Conservation (phyloP, 768 basidiomycete genomes). For the Tricholoma hemisulphureum region DNA sequence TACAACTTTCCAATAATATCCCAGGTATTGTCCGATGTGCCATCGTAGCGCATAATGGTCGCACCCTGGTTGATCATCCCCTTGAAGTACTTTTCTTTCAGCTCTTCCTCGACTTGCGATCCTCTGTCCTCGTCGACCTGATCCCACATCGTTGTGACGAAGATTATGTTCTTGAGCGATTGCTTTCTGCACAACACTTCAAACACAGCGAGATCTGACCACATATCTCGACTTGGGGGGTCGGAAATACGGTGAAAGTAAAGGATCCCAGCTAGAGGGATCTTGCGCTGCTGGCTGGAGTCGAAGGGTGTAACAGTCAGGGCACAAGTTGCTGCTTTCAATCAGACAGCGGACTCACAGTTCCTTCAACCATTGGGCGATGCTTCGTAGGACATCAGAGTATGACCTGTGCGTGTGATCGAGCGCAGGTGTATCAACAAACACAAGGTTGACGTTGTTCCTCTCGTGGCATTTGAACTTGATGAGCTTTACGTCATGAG, state of each 20-base stretch:
- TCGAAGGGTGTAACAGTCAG: background rate
- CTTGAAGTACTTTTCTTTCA: background rate
- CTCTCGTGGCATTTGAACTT: background rate
- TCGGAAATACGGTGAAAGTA: background rate
- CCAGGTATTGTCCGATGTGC: background rate
- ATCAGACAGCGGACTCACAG: background rate
- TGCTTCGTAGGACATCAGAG: background rate
- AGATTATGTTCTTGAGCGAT: background rate
- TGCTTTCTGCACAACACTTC: background rate
- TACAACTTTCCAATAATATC: conserved; percentile 2
- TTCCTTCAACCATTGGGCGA: background rate
- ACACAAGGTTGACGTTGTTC: background rate
- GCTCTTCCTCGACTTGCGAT: background rate
- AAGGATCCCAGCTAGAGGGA: background rate
- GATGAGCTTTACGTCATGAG: background rate
- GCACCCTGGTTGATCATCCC: background rate
- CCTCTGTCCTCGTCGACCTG: background rate
- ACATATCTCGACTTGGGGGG: background rate
- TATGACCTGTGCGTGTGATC: background rate
- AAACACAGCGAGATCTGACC: background rate
- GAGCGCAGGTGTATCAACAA: background rate
- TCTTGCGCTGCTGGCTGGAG: background rate
- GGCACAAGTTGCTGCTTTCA: background rate
- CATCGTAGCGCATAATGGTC: background rate
- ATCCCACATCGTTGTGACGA: conserved; percentile 1